Base-by-base conservation (phyloP, 495 filamentous ascomycete species). In the Polyplosphaeria fusca region DNA sequence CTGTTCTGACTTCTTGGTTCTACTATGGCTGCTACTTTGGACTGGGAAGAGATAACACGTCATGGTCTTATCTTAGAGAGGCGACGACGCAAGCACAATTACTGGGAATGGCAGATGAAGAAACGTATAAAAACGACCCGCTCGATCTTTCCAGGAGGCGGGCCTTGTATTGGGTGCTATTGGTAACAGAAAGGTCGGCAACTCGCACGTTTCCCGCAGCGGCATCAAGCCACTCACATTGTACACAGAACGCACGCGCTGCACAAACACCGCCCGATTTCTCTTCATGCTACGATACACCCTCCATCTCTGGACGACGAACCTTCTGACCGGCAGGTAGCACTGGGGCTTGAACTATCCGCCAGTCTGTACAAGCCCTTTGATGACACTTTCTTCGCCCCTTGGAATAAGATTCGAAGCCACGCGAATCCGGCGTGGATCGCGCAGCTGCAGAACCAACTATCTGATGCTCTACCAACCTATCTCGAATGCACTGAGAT, bases 1-100 rank as follows among this genome's bases (percentile, higher is more conserved):
- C 74, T 12, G 75, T 92, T 9, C 77, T 87, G 52, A 91, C 88
- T 11, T 89, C 86, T 3, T 93, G 86, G 71, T 91, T 93, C 63
- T 70, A 89, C 9, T 93, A 87, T 65, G 86, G 83, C 4, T 85
- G 83, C 43, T 83, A 86, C 68, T 87, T 86, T 58, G 86, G 83
- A 44, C 73, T 92, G 24, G 85, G 86, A 41, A 76, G 82, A 68
- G 82, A 86, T 65, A 81, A 85, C 61, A 82, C 83, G 68, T 85
- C 86, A 0, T 89, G 86, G 82, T 86, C 84, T 63, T 79, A 86
- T 70, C 73, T 88, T 4, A 80, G 85, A 18, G 84, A 88, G 69
- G 84, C 84, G 3, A 86, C 83, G 1, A 88, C 86, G 4, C 65
- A 87, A 11, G 73, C 71, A 23, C 69, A 70, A 32, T 69, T 71